Evolutionary conservation across 306 rosid genomes (phyloP).

Genomic region (Ziziphus jujuba): DNA sequence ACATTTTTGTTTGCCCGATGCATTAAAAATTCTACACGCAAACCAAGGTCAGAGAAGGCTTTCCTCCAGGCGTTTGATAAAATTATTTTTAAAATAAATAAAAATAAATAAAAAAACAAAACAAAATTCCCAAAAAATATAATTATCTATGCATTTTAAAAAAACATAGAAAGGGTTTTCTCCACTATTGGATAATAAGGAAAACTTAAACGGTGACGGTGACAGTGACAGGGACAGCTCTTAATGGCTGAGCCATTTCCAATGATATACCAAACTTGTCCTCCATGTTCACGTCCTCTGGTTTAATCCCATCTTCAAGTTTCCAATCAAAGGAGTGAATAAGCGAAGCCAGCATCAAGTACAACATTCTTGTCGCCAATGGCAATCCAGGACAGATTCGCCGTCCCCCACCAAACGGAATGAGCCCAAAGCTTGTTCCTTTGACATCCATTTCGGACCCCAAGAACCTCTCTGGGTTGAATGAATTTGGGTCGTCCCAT

Average conservation of each 20-base stretch:
- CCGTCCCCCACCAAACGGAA: constrained; percentile 51
- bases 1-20: no score
- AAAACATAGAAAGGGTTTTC: no score
- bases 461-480: constrained; percentile 56
- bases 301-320: constrained; percentile 35
- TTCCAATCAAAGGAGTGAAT: constrained; percentile 61
- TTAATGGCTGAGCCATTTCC: constrained; percentile 38
- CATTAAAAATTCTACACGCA: no score
- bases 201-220: no score
- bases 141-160: no score
- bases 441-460: constrained; percentile 40
- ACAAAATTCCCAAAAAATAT: no score
- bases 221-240: constrained; percentile 32
- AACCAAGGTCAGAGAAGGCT: no score
- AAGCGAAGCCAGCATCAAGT: constrained; percentile 49
- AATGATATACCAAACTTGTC: constrained; percentile 49
- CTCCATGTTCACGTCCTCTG: constrained; percentile 45
- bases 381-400: constrained; percentile 49
- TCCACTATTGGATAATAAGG: no score
- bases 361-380: constrained; percentile 48
- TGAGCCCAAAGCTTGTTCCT: constrained; percentile 46
- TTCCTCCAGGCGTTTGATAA: no score
- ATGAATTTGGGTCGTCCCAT: constrained; percentile 43
- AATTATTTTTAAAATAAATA: no score
- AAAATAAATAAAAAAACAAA: no score